phyloP scores from a whole-genome alignment of 495 filamentous ascomycete species.

The Ramalina intermedia region DNA sequence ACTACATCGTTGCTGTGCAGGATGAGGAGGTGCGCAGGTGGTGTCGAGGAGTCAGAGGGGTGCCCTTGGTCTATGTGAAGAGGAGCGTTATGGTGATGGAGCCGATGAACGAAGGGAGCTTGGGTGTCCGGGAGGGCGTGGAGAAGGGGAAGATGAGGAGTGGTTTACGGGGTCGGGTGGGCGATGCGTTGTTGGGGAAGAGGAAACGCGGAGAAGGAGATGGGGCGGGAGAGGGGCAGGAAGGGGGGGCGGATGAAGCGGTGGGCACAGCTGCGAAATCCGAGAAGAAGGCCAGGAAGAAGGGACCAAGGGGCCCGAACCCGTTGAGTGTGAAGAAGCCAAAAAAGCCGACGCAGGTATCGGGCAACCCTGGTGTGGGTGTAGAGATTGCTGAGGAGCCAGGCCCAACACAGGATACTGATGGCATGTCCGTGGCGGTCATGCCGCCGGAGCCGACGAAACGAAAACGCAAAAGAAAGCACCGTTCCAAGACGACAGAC shows the following conservation, averaged over 20 bases:
- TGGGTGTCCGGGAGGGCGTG: constrained; percentile 44
- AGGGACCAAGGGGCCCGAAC: constrained; percentile 74
- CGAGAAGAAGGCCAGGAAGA: constrained; percentile 45
- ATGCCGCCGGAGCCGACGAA: constrained; percentile 20
- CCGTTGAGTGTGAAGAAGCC: constrained; percentile 78
- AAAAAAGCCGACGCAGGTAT: constrained; percentile 2
- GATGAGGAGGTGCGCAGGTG: constrained; percentile 39
- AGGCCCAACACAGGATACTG: neutral
- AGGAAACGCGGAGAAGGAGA: constrained; percentile 26
- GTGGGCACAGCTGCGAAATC: constrained; percentile 17
- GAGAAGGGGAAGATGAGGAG: constrained; percentile 64
- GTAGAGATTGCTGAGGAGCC: neutral
- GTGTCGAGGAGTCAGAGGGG: constrained; percentile 50
- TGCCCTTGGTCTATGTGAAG: constrained; percentile 70
- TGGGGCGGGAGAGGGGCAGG: constrained; percentile 1
- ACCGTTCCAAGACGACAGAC: constrained; percentile 15
- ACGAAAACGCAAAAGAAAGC: constrained; percentile 35
- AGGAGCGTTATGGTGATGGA: constrained; percentile 83
- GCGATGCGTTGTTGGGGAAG: constrained; percentile 21
- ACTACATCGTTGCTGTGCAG: constrained; percentile 78
- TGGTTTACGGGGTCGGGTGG: constrained; percentile 41
- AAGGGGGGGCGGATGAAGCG: constrained; percentile 16
- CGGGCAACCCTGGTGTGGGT: constrained; percentile 14
- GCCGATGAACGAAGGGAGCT: constrained; percentile 57
- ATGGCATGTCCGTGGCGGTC: constrained; percentile 8